Conservation (phyloP, 108 stramenopile genomes). For the Seminavis robusta region DNA sequence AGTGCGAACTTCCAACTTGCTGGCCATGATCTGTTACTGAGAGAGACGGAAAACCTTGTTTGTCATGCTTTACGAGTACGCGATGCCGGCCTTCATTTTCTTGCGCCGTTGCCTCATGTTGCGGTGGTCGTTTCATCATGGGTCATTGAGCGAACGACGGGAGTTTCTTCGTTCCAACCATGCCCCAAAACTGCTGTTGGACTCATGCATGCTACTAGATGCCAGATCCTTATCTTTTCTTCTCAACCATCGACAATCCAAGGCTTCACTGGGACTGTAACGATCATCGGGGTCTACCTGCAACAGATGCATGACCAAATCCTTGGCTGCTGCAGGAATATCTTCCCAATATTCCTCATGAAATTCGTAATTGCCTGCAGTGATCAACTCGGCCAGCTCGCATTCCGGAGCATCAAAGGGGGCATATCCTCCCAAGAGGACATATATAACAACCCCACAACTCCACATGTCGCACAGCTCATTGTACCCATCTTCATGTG, state of each 20-base stretch:
- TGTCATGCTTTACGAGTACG: no score
- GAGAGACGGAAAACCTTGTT: no score
- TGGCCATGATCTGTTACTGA: no score
- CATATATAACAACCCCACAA: constrained; percentile 68
- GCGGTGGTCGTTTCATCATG: no score
- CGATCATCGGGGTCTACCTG: constrained; percentile 32
- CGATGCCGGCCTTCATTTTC: no score
- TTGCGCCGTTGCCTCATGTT: no score
- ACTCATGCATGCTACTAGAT: no score
- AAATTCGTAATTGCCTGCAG: constrained; percentile 29
- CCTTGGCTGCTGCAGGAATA: constrained; percentile 48
- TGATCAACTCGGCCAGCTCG: constrained; percentile 18
- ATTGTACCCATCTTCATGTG: constrained; percentile 47
- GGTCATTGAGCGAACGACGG: no score
- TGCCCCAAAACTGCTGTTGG: no score
- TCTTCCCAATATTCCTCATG: constrained; percentile 35
- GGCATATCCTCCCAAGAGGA: constrained; percentile 66
- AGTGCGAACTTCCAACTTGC: no score
- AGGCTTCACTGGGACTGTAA: constrained; percentile 24
- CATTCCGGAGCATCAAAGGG: constrained; percentile 32
- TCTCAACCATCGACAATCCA: constrained; percentile 31
- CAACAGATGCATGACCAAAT: constrained; percentile 50
- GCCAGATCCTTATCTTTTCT: constrained; percentile 31
- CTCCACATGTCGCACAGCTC: constrained; percentile 74
- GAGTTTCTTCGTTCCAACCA: no score